A percentile compares a stretch with the other conserved stretches of the same genome.
These are phyloP conservation scores for Arthrocladium fulminans DNA, from an alignment of 2,329 filamentous ascomycete genomes.

Conservation along the genomic window DNA sequence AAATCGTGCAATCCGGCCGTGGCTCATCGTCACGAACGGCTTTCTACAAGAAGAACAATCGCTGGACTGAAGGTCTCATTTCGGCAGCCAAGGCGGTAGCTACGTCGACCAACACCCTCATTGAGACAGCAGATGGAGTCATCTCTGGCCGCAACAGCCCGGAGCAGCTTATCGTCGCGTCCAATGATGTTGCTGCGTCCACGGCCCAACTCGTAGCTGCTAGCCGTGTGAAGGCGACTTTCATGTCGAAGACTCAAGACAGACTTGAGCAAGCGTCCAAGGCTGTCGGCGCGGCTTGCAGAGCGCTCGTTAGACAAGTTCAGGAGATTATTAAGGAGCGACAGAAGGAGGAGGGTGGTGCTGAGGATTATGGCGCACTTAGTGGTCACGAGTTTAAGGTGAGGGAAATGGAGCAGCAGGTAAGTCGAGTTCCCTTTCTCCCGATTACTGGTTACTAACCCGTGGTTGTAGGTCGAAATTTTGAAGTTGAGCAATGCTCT, in stretches of 20 bases:
- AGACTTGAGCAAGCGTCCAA: constrained; percentile 83
- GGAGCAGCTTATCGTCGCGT: constrained; percentile 95
- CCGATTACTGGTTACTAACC: constrained; percentile 16
- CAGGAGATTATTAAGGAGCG: constrained; percentile 88
- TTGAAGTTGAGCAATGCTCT: constrained; percentile 87
- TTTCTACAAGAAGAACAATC: constrained; percentile 99
- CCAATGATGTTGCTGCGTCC: constrained; percentile 90
- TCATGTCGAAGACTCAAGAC: constrained; percentile 97
- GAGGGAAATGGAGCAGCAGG: constrained; percentile 98
- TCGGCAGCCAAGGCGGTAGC: constrained; percentile 96
- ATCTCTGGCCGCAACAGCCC: constrained; percentile 85
- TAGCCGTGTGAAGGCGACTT: constrained; percentile 89
- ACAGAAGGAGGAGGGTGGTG: constrained; percentile 65
- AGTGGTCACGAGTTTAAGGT: constrained; percentile 97
- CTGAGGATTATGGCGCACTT: constrained; percentile 78
- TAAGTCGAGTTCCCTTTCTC: constrained; percentile 39
- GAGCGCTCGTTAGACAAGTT: constrained; percentile 81
- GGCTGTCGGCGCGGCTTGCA: constrained; percentile 81
- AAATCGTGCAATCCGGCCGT: constrained; percentile 89
- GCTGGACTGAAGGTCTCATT: constrained; percentile 96
- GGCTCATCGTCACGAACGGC: constrained; percentile 80
- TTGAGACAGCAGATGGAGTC: constrained; percentile 95
- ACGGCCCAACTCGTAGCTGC: constrained; percentile 95
- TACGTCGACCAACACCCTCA: constrained; percentile 84
- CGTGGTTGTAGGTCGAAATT: constrained; percentile 70